These are phyloP conservation scores for Trichophyton benhamiae DNA, from an alignment of 2,329 filamentous ascomycete species.

Conservation along the genomic window DNA sequence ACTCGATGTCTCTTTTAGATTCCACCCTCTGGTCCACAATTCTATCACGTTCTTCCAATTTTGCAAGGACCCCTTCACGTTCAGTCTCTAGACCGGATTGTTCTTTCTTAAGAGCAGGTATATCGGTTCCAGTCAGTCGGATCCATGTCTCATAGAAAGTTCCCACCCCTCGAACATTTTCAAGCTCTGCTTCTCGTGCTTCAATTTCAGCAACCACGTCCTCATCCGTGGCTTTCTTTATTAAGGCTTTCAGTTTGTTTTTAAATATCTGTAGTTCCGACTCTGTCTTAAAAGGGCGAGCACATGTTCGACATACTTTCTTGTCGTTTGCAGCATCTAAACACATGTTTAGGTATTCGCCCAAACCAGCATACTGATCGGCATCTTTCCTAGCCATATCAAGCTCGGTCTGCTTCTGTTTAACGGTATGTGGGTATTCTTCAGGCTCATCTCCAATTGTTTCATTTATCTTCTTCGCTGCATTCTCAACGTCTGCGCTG, in stretches of 20 bases:
- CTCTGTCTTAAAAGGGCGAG: slow-evolving; percentile 51
- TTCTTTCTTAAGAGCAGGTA: slow-evolving; percentile 57
- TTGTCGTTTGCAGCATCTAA: slow-evolving; percentile 53
- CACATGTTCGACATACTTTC: slow-evolving; percentile 66
- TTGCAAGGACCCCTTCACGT: slow-evolving; percentile 46
- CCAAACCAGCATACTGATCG: slow-evolving; percentile 54
- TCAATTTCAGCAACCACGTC: slow-evolving; percentile 51
- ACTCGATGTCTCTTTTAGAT: slow-evolving; percentile 60
- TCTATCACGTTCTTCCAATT: slow-evolving; percentile 56
- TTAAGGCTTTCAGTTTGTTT: slow-evolving; percentile 49
- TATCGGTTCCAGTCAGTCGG: slow-evolving; percentile 53
- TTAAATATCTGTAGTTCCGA: slow-evolving; percentile 51
- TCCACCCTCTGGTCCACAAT: slow-evolving; percentile 50
- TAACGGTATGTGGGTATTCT: slow-evolving; percentile 42
- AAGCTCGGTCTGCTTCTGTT: slow-evolving; percentile 40
- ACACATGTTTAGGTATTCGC: slow-evolving; percentile 59
- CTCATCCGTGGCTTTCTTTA: slow-evolving; percentile 37
- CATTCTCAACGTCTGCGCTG: slow-evolving; percentile 48
- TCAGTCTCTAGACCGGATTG: slow-evolving; percentile 50
- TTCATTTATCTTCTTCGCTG: slow-evolving; percentile 50
- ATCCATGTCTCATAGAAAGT: slow-evolving; percentile 62
- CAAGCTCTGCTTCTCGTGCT: slow-evolving; percentile 50
- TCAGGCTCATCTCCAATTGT: slow-evolving; percentile 41
- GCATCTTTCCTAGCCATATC: slow-evolving; percentile 50
- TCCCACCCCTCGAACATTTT: slow-evolving; percentile 49